A percentile compares a stretch with the other conserved stretches of the same genome.
These are phyloP conservation scores for Boletus rufocinnamomeus DNA, from an alignment of 768 basidiomycete genomes.

Conservation along the genomic window DNA sequence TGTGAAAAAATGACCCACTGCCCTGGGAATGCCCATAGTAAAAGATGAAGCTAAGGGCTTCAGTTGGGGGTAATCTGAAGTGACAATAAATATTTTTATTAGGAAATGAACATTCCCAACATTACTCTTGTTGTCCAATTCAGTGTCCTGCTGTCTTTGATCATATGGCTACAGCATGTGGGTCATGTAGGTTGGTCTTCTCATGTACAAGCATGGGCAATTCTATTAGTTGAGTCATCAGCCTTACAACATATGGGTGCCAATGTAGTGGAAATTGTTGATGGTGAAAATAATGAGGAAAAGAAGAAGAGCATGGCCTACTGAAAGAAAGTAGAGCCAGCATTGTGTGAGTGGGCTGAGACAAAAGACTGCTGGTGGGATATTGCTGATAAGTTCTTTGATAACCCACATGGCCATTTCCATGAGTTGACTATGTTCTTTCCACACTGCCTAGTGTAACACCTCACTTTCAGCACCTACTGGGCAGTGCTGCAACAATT, in stretches of 20 bases:
- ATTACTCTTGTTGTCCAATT: conserved; percentile 40
- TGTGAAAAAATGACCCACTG: no score
- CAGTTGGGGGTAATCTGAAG: no score
- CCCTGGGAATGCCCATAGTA: no score
- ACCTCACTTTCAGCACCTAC: no score
- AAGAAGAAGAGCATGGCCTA: background rate
- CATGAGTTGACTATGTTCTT: no score
- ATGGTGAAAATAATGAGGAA: background rate
- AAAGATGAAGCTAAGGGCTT: no score
- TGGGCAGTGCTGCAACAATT: no score
- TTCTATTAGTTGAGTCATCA: background rate
- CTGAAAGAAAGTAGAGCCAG: background rate
- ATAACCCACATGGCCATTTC: background rate
- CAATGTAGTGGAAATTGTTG: background rate
- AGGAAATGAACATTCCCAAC: no score
- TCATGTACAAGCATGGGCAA: background rate
- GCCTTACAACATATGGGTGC: background rate
- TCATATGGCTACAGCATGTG: background rate
- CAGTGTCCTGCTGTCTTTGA: conserved; percentile 11
- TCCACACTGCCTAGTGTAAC: no score
- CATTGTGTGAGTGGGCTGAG: background rate
- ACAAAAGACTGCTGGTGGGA: background rate
- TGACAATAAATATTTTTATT: no score
- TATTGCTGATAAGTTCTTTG: background rate
- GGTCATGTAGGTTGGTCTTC: background rate